Evolutionary conservation across 495 filamentous ascomycete genomes (phyloP).

Genomic region (Cairneyella variabilis): DNA sequence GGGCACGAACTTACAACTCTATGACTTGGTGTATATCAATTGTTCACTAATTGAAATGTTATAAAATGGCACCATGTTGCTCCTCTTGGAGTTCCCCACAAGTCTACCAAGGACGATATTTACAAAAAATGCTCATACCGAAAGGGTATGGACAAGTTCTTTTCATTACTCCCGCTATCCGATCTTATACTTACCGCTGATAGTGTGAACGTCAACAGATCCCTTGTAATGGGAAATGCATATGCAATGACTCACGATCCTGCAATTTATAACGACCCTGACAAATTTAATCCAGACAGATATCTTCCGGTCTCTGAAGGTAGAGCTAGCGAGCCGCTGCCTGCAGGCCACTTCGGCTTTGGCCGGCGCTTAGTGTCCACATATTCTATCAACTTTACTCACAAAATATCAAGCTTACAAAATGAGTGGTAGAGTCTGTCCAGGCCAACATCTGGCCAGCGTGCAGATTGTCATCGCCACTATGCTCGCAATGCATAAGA

Average conservation of each 20-base stretch:
- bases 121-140: constrained; percentile 26
- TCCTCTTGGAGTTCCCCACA: constrained; percentile 28
- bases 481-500: no score
- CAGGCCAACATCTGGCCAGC: no score
- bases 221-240: constrained; percentile 5
- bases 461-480: no score
- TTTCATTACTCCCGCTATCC: background rate
- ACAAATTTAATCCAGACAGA: constrained; percentile 39
- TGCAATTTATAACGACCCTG: constrained; percentile 34
- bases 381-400: background rate
- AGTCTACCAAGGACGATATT: constrained; percentile 27
- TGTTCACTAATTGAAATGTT: background rate
- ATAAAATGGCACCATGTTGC: constrained; percentile 20
- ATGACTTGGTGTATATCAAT: no score
- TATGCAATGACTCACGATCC: constrained; percentile 39
- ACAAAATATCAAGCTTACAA: background rate
- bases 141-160: constrained; percentile 13
- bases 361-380: background rate
- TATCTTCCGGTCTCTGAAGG: constrained; percentile 25
- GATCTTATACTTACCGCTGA: background rate
- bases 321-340: background rate
- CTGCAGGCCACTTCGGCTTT: constrained; percentile 3
- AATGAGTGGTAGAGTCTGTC: background rate
- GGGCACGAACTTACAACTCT: no score
- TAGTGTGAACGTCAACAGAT: background rate